Evolutionary conservation across 306 rosid genomes (phyloP).

Genomic region (Prosopis cineraria): DNA sequence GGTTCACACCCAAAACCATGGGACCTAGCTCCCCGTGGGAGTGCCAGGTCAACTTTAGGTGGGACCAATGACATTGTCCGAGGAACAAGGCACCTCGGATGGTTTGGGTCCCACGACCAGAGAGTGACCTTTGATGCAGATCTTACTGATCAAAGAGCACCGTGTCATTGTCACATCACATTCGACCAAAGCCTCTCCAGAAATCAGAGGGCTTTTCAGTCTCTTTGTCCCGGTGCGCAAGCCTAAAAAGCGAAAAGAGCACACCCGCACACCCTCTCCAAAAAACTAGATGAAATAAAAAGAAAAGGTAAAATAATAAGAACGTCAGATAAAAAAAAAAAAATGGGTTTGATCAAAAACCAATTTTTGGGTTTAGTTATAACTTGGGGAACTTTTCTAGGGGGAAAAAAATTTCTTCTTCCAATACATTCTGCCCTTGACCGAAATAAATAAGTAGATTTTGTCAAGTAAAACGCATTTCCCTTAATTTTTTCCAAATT

Average conservation of each 20-base stretch:
- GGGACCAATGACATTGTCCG: conserved; percentile 6
- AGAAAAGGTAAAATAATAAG: neutral
- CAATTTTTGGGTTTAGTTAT: neutral
- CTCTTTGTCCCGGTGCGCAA: conserved; percentile 29
- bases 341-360: too few relatives aligned
- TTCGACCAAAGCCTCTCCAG: conserved; percentile 44
- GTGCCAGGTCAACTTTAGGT: conserved; percentile 16
- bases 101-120: neutral
- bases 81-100: neutral
- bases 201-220: conserved; percentile 25
- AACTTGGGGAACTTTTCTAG: neutral
- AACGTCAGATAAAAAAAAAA: too few relatives aligned
- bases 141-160: neutral
- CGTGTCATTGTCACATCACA: conserved; percentile 35
- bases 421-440: neutral
- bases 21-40: neutral
- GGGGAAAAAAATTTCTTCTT: neutral
- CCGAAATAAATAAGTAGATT: neutral
- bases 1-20: neutral
- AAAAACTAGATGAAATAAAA: neutral
- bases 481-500: neutral
- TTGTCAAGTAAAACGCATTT: neutral
- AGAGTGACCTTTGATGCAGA: conserved; percentile 14
- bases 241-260: conserved; percentile 52
- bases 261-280: neutral